Base-by-base conservation (phyloP, 345 rosid species). In the Aethionema arabicum region DNA sequence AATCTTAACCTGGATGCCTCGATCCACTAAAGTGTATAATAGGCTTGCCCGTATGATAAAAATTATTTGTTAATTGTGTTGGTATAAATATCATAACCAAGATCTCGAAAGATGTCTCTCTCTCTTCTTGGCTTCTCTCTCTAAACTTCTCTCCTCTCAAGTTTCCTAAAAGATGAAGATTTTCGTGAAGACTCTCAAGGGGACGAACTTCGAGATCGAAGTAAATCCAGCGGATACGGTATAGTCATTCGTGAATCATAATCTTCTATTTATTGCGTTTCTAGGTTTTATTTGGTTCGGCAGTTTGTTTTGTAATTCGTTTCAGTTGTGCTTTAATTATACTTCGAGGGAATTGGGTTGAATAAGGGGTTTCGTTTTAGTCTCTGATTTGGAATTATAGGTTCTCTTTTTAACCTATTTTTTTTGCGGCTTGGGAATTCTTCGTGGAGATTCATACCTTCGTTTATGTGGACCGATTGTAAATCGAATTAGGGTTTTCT, bases 101-200 rank as follows among this genome's bases (percentile, higher is more conserved):
- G 13, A 39, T 62, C 66, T 21, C 65, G 44, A 65, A 58, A 36
- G 70, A 42, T 63, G 42, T 37, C 55, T 57, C 66, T 65, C 75
- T 65, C 61, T 45, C 57, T 30, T 43, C 65, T 29, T 63, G 43
- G 58, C 74, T 63, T 69, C 74, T 69, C 74, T 69, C 73, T 52
- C 61, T 60, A 61, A 61, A 31, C 62, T 47, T 64, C 38, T 65
- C 62, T 44, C 66, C 45, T 59, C 44, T 52, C 39, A 58, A 57
- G 8, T 8, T 51, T 70, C 63, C 58, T 32, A 55, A 53, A 80
- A 73, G 82, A 87, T 87, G 90, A 87, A 81, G 88, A 62, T 84
- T 78, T 82, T 75, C 55, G 80, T 87, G 3, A 87, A 84, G 78
- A 84, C 90, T 52, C 85, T 87, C 79, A 87, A 81, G 67, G 91